Evolutionary conservation across 805 yeast genomes (phyloP), one percentile per base, ranked within the genome.

Genomic region (Ogataea pignaliae): DNA sequence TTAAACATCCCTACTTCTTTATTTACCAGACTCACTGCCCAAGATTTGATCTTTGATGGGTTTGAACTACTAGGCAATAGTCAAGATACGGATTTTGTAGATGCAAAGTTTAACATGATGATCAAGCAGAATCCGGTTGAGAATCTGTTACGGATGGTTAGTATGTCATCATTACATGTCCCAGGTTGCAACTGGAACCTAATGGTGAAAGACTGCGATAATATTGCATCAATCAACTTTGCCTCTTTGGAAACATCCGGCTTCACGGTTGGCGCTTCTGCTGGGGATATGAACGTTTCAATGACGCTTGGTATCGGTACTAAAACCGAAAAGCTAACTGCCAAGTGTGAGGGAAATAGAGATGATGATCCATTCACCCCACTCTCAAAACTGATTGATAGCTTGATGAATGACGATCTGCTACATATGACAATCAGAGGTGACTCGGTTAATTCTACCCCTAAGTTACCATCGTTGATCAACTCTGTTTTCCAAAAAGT

Each of bases 171-270:
- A 10, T 42, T 57, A 48, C 17, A 50, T 13, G 46, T 72, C 5
- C 77, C 78, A 10, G 36, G 46, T 9, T 43, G 70, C 7, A 45
- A 52, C 4, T 72, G 76, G 75, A 56, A 60, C 14, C 10, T 71
- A 2, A 51, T 55, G 10, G 45, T 70, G 14, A 56, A 66, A 8
- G 73, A 68, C 50, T 73, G 78, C 50, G 26, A 53, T 28, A 53
- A 54, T 2, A 34, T 53, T 1, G 61, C 64, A 12, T 48, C 53
- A 1, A 62, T 71, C 10, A 41, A 50, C 3, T 29, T 72, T 10
- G 62, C 70, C 10, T 43, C 47, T 16, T 42, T 55, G 36, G 36
- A 42, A 28, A 52, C 45, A 11, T 52, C 51, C 4, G 39, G 32
- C 2, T 50, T 56, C 42, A 43, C 42, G 3, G 29, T 37, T 14